Conservation (phyloP, 768 basidiomycete genomes). For the Roridomyces roridus region DNA sequence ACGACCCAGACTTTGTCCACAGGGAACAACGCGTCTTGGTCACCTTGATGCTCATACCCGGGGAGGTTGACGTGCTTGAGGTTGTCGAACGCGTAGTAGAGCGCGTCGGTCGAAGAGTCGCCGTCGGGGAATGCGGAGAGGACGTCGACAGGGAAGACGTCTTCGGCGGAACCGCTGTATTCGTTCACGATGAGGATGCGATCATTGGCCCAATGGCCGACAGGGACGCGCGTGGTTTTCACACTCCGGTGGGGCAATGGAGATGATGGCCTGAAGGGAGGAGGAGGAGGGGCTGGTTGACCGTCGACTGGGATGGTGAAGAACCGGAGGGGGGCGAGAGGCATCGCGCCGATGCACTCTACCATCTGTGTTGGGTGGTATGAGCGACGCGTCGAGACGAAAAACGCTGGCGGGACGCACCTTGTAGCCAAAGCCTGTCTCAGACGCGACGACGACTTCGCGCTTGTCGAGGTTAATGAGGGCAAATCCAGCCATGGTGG, state of each 20-base stretch:
- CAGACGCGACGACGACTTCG: not conserved
- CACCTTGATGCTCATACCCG: not conserved
- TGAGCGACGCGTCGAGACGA: too few species aligned
- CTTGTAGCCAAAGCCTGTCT: not conserved
- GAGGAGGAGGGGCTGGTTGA: not conserved
- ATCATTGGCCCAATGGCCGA: slow-evolving; percentile 14
- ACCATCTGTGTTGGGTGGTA: too few species aligned
- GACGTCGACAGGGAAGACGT: not conserved
- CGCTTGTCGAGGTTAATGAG: not conserved
- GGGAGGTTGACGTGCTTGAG: not conserved
- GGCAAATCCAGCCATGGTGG: not conserved
- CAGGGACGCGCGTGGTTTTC: not conserved
- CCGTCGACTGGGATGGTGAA: not conserved
- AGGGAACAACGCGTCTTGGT: slow-evolving; percentile 3
- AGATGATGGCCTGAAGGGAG: too few species aligned
- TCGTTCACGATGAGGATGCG: slow-evolving; percentile 13
- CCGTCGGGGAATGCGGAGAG: not conserved
- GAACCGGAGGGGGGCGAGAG: not conserved
- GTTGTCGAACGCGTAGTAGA: not conserved
- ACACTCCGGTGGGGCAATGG: too few species aligned
- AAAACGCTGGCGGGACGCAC: not conserved
- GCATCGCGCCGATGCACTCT: too few species aligned
- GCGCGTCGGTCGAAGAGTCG: not conserved
- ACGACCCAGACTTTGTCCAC: slow-evolving; percentile 1
- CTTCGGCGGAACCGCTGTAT: not conserved